A percentile compares a stretch with the other conserved stretches of the same genome.
phyloP scores from a whole-genome alignment of 306 rosid genomes.

The Quercus wislizeni region DNA sequence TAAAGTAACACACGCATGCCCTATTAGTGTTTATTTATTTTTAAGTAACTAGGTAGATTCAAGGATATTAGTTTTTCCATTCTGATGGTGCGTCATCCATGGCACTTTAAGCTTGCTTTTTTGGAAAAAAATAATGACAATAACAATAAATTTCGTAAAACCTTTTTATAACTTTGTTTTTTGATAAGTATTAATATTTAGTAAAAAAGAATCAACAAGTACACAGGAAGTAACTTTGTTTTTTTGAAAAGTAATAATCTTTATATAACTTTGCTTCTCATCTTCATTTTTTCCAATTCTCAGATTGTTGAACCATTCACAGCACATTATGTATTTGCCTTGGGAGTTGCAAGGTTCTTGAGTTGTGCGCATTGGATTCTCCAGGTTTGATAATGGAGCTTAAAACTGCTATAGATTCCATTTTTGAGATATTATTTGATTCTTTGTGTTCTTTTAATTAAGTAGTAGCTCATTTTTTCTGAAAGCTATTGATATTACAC shows the following conservation, averaged over 20 bases:
- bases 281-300: constrained; percentile 12
- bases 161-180: too few species aligned
- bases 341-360: constrained; percentile 81
- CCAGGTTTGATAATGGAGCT: constrained; percentile 46
- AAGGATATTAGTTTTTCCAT: background rate
- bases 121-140: too few species aligned
- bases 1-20: background rate
- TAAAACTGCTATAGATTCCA: constrained; percentile 3
- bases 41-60: too few species aligned
- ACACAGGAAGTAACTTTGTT: too few species aligned
- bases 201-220: too few species aligned
- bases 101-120: background rate
- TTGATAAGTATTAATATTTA: too few species aligned
- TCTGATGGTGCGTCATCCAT: background rate
- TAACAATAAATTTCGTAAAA: too few species aligned
- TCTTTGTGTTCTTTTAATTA: constrained; percentile 5
- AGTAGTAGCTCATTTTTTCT: background rate
- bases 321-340: constrained; percentile 78
- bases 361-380: constrained; percentile 88
- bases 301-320: constrained; percentile 88
- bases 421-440: background rate
- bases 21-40: background rate
- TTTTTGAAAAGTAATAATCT: background rate
- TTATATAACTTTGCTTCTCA: background rate
- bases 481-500: background rate